Evolutionary conservation across 2,329 filamentous ascomycete genomes (phyloP), one percentile per base, ranked within the genome.

Genomic region (Chaetomiaceae sp.): DNA sequence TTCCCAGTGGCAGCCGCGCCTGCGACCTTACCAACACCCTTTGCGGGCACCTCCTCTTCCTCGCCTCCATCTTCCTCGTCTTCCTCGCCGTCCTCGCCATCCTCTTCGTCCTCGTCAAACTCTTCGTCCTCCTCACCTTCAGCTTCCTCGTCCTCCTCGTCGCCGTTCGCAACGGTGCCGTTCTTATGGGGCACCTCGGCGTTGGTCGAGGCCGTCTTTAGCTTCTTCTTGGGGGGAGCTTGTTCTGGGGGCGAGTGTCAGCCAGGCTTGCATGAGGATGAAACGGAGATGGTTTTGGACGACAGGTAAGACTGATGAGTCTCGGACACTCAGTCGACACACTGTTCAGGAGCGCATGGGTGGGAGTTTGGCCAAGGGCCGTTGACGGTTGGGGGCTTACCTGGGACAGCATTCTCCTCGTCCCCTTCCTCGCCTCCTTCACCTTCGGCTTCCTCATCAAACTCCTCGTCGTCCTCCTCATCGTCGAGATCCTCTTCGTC

Each of bases 151-250:
- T 52, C 53, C 14, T 62, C 59, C 13, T 57, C 59, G 6, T 59
- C 56, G 7, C 56, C 62, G 27, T 64, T 61, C 18, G 53, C 58
- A 16, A 49, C 60, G 16, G 54, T 54, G 49, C 59, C 62, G 55
- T 69, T 69, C 58, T 71, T 69, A 40, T 64, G 54, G 13, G 60
- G 64, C 38, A 63, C 64, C 42, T 65, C 64, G 18, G 56, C 64
- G 20, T 56, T 56, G 10, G 65, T 61, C 21, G 67, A 62, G 51
- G 61, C 66, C 23, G 73, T 76, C 73, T 77, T 79, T 61, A 71
- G 72, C 69, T 77, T 78, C 71, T 79, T 79, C 52, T 72, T 72
- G 33, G 76, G 76, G 44, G 74, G 75, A 48, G 71, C 69, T 55
- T 69, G 65, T 48, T 66, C 68, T 73, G 57, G 21, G 25, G 14